These are phyloP conservation scores for Clavariopsis aquatica DNA, from an alignment of 495 filamentous ascomycete genomes.

Conservation along the genomic window DNA sequence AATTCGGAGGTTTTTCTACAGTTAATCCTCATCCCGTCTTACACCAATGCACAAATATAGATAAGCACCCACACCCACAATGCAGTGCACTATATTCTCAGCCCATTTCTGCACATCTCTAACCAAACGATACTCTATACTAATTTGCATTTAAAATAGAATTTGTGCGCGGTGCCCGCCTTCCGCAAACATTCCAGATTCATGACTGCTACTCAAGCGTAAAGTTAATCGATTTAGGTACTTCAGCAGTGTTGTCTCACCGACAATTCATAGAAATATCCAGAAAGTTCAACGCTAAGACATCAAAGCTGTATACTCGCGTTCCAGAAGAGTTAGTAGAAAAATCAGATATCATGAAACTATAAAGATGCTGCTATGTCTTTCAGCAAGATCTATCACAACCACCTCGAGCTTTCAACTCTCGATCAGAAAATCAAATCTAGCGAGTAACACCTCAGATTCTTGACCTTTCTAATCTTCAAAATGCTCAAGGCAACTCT, in stretches of 20 bases:
- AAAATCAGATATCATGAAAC: background rate
- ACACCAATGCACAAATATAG: too few relatives aligned
- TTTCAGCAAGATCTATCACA: background rate
- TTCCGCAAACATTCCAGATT: conserved; percentile 2
- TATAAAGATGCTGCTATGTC: background rate
- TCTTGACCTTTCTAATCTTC: conserved; percentile 1
- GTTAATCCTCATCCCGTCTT: too few relatives aligned
- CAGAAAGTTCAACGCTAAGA: background rate
- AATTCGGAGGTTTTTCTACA: too few relatives aligned
- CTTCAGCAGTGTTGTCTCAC: background rate
- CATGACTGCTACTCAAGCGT: background rate
- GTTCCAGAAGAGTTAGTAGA: background rate
- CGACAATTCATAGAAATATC: background rate
- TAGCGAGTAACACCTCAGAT: background rate
- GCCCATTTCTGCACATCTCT: too few relatives aligned
- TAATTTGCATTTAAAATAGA: too few relatives aligned
- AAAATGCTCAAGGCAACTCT: conserved; percentile 3
- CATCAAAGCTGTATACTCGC: conserved; percentile 1
- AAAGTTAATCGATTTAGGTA: background rate
- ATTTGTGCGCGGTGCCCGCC: too few relatives aligned
- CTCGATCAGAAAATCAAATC: background rate
- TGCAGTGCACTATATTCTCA: too few relatives aligned
- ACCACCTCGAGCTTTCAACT: conserved; percentile 1
- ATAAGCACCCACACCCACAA: too few relatives aligned
- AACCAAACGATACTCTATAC: too few relatives aligned